Base-by-base conservation (phyloP, 192 early-diverging fungal genomes). In the Entomortierella beljakovae region DNA sequence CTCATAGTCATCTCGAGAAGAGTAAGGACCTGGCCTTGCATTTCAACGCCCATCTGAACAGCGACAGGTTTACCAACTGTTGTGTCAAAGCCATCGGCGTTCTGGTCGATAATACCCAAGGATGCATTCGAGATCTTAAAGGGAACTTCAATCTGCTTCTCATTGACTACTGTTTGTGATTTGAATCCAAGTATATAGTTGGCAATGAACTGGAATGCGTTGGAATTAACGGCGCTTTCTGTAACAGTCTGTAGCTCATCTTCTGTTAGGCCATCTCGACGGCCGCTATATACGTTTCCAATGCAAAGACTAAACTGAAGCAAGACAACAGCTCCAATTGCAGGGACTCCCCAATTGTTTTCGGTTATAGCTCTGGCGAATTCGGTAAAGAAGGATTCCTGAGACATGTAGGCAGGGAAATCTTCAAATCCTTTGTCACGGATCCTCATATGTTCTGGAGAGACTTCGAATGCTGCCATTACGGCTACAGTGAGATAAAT, bases 231-330 rank as follows among this genome's bases (percentile, higher is more conserved):
- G 0, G 88, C 88, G 13, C 76, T 82, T 67, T 93, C 82, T 11
- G 86, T 83, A 23, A 89, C 81, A 43, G 59, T 59, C 48, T 85
- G 81, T 15, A 89, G 66, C 16, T 80, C 74, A 3, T 80, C 79
- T 46, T 82, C 68, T 22, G 80, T 64, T 23, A 81, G n/a, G 28
- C 58, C 61, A 25, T 68, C 32, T 20, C 42, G 68, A 23, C 80
- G 72, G 49, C 83, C 81, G 46, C 84, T 76, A 57, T 81, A 82
- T 50, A 81, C 80, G 1, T 83, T 80, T 58, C 85, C 73, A 32
- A 84, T 75, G 66, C 88, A 87, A 18, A 91, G 71, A 29, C 84
- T 64, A 87, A 90, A 91, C 71, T 93, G 90, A 33, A 92, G 71
- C 53, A 86, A 72, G 25, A 91, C 70, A 0, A 66, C 62, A 32